Base-by-base conservation (phyloP, 208 protist species). In the Crithidia sp. region DNA sequence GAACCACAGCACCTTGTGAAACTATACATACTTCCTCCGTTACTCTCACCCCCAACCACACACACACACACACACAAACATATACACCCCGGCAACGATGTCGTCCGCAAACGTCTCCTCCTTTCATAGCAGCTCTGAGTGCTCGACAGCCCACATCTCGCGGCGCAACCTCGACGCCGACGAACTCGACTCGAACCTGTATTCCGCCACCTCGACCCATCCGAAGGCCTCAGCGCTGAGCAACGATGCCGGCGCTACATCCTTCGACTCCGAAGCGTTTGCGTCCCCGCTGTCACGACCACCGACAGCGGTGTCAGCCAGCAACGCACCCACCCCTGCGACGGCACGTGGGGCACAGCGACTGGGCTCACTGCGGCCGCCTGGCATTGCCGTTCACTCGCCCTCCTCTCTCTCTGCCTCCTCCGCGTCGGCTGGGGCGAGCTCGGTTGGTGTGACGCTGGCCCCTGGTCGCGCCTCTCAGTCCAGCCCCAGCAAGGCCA, bases 71-170 rank as follows among this genome's bases (percentile, higher is more conserved):
- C 28, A 28, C 28, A 28, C 28, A 55, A 55, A 55, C 8, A 17
- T 17, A 55, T 55, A 19, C 7, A 49, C 45, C 45, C 12, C 45
- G 45, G 7, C 45, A 14, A 7, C 45, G 9, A 89, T 89, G 84
- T 70, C 67, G 41, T 73, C 76, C n/a, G 64, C 55, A 10, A 62
- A 39, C 3, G 19, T 56, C 49, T 77, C 85, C 6, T 77, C 85
- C 6, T 81, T 85, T n/a, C 59, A 76, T 71, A 87, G 79, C 68
- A 87, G 85, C 80, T 85, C 81, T 12, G 82, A 87, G 14, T 82
- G 74, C 56, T 37, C 50, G 13, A 71, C 61, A 0, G 59, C 60
- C 1, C 60, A 56, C 8, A 14, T 74, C 28, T 59, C 50, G 13
- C 45, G 41, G 14, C 43, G 16, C 50, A 67, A 55, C 65, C 43